Evolutionary conservation across 2,329 filamentous ascomycete species (phyloP), one percentile per base, ranked within the genome.

Genomic region (Pseudogymnoascus sp.): DNA sequence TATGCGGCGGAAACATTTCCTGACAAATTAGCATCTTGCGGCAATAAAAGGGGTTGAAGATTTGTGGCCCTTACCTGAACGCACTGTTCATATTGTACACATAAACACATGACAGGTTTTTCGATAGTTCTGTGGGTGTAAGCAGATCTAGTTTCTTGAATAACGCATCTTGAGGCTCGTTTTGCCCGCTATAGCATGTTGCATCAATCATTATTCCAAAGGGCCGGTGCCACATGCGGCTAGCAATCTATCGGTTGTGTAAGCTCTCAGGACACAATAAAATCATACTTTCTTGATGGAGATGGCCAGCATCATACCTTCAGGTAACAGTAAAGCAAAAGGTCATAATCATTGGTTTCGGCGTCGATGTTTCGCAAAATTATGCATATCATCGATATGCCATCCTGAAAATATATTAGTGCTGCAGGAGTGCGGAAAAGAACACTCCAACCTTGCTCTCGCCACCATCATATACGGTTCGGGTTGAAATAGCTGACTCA

Each of bases 31-130:
- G 45, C 15, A 12, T 52, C n/a, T 7, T 15, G 15, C 45, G 23
- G 45, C 26, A 8, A 30, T 18, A 58, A 3, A 35, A 59, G 10
- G 18, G 35, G 18, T 35, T 23, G 18, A 57, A 9, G 19, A 35
- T 34, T 18, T 34, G 38, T 56, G 35, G 12, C 23, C 79, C 85
- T 74, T 83, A 84, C 67, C 78, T 79, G 70, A 85, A 87, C 9
- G 83, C 80, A 67, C 82, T 86, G 66, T 88, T 88, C 84, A 88
- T 88, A 67, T 88, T 88, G 71, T 88, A 88, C 13, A 88, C 77
- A 64, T 88, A 88, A 38, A 86, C 77, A 35, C 83, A 77, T 1
- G 79, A 76, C 3, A 88, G 73, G 61, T 84, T 81, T 58, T 76
- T 77, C 1, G 79, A 77, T 45, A 88, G 70, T 65, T 88, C 85